Evolutionary conservation across 306 rosid species (phyloP), one percentile per base, ranked within the genome.

Genomic region (Quercus variabilis): DNA sequence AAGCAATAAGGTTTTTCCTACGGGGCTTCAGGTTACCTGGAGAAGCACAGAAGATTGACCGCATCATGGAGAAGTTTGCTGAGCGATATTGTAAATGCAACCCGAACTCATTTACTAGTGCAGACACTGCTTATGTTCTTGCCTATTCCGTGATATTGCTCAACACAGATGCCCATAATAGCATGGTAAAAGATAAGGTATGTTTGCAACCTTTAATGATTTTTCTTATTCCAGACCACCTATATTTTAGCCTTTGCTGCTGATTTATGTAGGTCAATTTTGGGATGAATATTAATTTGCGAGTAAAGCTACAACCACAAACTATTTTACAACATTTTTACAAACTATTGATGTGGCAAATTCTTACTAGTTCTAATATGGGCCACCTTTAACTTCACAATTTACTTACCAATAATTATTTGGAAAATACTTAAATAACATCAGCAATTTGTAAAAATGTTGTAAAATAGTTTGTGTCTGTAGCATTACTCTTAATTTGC

Each of bases 31-130:
- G 91, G 88, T 84, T 96, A 79, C 99, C 99, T 63, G 99, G 99
- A 82, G 99, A 96, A 86, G 99, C 99, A 76, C 99, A 96, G 80
- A 96, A 96, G 87, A 96, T 96, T 59, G 99, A 96, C 81, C 99
- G 98, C 73, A 96, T 96, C 79, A 96, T 96, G 99, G 99, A 96
- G 96, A 96, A 96, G 91, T 93, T 96, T 90, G 99, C 99, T n/a
- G 99, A 96, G 87, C 98, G 99, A 64, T 96, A 88, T 83, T 96
- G 99, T 86, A 96, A 93, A 93, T 93, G 97, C 89, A 96, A 80
- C 73, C 96, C 98, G 30, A 92, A 86, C 92, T 91, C 97, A 63
- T 96, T 96, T 83, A 87, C 96, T 76, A 93, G 99, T 88, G 99
- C 99, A 69, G 99, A 96, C 79, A 96, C 99, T 69, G 99, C 99